Percentiles rank a stretch among this genome's conserved stretches.
Evolutionary conservation across 2,329 filamentous ascomycete genomes (phyloP).

Genomic region (Fusarium concolor): DNA sequence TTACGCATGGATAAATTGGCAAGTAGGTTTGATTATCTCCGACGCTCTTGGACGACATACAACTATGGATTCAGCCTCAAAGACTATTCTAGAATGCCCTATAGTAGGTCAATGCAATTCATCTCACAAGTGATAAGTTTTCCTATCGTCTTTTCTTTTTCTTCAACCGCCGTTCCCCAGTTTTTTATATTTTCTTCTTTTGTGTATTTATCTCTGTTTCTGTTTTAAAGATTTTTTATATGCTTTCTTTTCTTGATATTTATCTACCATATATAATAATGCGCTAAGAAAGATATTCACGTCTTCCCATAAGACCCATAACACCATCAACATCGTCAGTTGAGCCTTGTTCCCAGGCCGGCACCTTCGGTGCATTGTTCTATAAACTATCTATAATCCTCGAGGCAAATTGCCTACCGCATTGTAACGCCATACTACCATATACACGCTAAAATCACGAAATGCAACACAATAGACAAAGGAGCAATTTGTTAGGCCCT

Average conservation of each 20-base stretch:
- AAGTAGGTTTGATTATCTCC: neutral
- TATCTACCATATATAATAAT: neutral
- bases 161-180: neutral
- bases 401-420: neutral
- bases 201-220: neutral
- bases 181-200: neutral
- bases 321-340: neutral
- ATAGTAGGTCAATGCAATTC: no score
- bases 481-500: no score
- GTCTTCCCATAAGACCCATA: neutral
- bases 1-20: neutral
- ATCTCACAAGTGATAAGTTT: no score
- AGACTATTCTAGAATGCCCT: no score
- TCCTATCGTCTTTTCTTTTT: neutral
- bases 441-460: neutral
- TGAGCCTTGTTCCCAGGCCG: neutral
- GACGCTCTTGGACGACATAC: neutral
- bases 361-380: neutral
- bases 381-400: neutral
- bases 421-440: slow-evolving; percentile 14
- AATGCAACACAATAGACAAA: neutral
- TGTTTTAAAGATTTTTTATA: neutral
- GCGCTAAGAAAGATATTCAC: neutral
- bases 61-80: no score
- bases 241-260: neutral